A percentile compares a stretch with the other conserved stretches of the same genome.
Evolutionary conservation across 1,139 yeast species (phyloP).

Genomic region (Kodamaea sp.): DNA sequence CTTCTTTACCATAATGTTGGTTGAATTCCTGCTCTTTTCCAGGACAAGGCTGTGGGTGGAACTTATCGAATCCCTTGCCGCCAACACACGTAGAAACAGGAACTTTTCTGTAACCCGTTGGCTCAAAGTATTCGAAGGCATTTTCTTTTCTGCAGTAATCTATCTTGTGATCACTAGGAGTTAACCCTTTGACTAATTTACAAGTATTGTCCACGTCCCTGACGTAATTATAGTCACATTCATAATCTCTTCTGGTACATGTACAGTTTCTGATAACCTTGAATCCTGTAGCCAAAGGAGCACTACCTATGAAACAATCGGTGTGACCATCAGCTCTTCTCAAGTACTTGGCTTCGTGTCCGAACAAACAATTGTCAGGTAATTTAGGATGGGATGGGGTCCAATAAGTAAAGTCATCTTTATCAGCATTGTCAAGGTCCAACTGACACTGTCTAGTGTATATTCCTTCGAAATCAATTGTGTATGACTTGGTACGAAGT

Average conservation of each 20-base stretch:
- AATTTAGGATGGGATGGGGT: constrained; percentile 70
- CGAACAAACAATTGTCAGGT: constrained; percentile 74
- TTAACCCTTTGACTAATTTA: constrained; percentile 69
- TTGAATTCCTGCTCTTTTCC: constrained; percentile 74
- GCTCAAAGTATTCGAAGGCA: constrained; percentile 69
- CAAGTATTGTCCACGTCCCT: constrained; percentile 83
- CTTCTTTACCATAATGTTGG: constrained; percentile 55
- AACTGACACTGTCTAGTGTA: constrained; percentile 70
- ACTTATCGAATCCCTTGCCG: constrained; percentile 67
- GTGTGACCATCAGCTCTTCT: constrained; percentile 62
- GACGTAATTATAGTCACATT: constrained; percentile 86
- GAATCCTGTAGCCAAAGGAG: constrained; percentile 65
- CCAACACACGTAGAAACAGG: constrained; percentile 76
- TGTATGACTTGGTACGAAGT: constrained; percentile 33
- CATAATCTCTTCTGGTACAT: constrained; percentile 87
- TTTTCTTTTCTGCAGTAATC: constrained; percentile 59
- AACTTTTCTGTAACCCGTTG: constrained; percentile 79
- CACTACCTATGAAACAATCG: constrained; percentile 82
- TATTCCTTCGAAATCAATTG: constrained; percentile 72
- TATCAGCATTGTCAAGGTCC: constrained; percentile 56
- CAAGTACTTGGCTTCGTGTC: constrained; percentile 78
- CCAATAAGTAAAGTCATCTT: constrained; percentile 83
- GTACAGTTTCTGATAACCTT: constrained; percentile 67
- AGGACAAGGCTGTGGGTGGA: constrained; percentile 78
- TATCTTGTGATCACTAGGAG: constrained; percentile 62